These are phyloP conservation scores for Mycena albidolilacea DNA, from an alignment of 768 basidiomycete genomes.

Conservation along the genomic window DNA sequence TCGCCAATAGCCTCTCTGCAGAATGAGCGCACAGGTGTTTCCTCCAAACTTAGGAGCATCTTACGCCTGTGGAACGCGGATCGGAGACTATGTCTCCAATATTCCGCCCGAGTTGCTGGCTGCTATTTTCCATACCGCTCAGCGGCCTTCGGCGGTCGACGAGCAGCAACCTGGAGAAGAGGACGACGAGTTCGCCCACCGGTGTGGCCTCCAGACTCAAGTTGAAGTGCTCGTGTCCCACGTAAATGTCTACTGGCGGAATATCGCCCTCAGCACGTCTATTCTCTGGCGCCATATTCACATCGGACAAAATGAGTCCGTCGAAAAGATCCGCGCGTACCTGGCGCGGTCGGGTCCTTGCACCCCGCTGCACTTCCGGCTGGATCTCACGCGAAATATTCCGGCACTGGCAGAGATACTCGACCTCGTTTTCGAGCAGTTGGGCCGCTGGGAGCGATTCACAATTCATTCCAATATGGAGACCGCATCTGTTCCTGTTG, in stretches of 20 bases:
- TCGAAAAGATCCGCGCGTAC: slow-evolving; percentile 31
- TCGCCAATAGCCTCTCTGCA: slow-evolving; percentile 3
- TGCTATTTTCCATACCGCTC: slow-evolving; percentile 23
- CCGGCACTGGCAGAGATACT: slow-evolving; percentile 42
- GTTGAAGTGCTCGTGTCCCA: slow-evolving; percentile 33
- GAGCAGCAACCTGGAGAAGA: slow-evolving; percentile 7
- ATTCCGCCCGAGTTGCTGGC: slow-evolving; percentile 32
- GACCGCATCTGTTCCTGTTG: slow-evolving; percentile 42
- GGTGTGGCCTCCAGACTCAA: not conserved
- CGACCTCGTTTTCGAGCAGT: slow-evolving; percentile 49
- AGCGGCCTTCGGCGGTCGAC: not conserved
- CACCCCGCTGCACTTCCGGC: slow-evolving; percentile 22
- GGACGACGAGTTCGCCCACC: not conserved
- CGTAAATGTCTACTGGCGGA: slow-evolving; percentile 35
- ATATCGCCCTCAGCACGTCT: slow-evolving; percentile 24
- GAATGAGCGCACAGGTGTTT: not conserved
- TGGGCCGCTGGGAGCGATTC: slow-evolving; percentile 55
- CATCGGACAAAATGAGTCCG: slow-evolving; percentile 10
- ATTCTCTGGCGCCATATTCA: slow-evolving; percentile 36
- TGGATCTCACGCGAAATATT: slow-evolving; percentile 22
- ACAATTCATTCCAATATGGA: slow-evolving; percentile 49
- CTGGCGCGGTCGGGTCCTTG: slow-evolving; percentile 30
- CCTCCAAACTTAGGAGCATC: not conserved
- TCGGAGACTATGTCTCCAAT: slow-evolving; percentile 21
- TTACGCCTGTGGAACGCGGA: not conserved